These are phyloP conservation scores for Schizopora paradoxa DNA, from an alignment of 1,284 basidiomycete species.

Conservation along the genomic window DNA sequence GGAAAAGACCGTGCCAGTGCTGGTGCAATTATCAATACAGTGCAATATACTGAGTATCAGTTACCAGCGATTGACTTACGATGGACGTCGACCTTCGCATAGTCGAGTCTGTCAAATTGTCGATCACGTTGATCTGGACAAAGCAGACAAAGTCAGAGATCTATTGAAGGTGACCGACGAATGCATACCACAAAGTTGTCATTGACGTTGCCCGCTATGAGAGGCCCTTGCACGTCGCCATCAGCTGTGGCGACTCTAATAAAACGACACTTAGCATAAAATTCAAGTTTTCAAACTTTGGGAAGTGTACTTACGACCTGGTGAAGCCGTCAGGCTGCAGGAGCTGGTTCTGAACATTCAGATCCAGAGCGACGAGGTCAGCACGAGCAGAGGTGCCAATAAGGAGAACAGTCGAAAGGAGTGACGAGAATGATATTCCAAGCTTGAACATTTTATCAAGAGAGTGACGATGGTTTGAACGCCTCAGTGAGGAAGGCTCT, in stretches of 20 bases:
- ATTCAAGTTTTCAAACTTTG: no score
- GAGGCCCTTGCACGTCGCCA: conserved; percentile 25
- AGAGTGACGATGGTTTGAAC: no score
- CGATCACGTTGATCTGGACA: conserved; percentile 21
- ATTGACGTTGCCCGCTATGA: conserved; percentile 29
- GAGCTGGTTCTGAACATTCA: conserved; percentile 10
- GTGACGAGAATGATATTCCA: no score
- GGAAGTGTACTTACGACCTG: conserved; percentile 11
- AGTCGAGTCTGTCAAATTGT: conserved; percentile 21
- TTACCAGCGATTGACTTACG: conserved; percentile 19
- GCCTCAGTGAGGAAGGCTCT: no score
- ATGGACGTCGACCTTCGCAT: conserved; percentile 25
- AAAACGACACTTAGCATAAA: not conserved
- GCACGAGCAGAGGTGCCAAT: no score
- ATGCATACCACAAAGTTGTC: conserved; percentile 23
- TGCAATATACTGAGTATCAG: conserved; percentile 5
- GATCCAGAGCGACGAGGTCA: conserved; percentile 3
- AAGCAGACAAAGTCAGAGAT: not conserved
- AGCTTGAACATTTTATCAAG: no score
- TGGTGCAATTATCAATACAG: conserved; percentile 26
- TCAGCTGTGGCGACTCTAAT: conserved; percentile 24
- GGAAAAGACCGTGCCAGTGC: conserved; percentile 48
- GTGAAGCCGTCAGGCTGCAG: conserved; percentile 14
- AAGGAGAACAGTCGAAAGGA: no score
- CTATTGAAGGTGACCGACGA: not conserved